Evolutionary conservation across 106 monocot species (phyloP).

Genomic region (Vanilla planifolia): DNA sequence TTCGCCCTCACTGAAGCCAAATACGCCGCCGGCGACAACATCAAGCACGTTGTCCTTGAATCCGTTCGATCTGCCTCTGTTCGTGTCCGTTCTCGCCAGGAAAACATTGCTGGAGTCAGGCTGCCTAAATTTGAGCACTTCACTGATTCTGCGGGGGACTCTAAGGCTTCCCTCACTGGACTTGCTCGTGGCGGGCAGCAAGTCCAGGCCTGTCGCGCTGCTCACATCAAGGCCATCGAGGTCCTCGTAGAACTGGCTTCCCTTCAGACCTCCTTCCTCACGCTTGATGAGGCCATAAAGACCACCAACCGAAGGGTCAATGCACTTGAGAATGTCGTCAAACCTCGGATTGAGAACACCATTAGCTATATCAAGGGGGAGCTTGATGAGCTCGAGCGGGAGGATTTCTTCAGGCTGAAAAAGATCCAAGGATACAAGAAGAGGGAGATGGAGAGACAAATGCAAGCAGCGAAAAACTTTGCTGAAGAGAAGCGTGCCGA

Average conservation of each 20-base stretch:
- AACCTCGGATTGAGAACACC: constrained; percentile 91
- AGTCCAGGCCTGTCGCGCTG: constrained; percentile 77
- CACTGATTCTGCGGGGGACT: constrained; percentile 32
- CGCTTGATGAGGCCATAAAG: constrained; percentile 96
- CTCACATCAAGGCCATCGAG: constrained; percentile 82
- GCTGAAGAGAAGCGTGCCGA: constrained; percentile 44
- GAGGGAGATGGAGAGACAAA: constrained; percentile 65
- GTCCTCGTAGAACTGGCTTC: constrained; percentile 90
- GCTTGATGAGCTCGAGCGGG: constrained; percentile 89
- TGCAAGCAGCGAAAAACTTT: constrained; percentile 33
- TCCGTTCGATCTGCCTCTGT: constrained; percentile 63
- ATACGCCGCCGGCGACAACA: constrained; percentile 80
- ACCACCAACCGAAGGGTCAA: constrained; percentile 93
- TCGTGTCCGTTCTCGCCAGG: constrained; percentile 77
- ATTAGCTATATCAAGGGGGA: constrained; percentile 91
- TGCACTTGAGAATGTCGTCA: constrained; percentile 93
- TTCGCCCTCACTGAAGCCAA: constrained; percentile 95
- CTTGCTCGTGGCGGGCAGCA: constrained; percentile 85
- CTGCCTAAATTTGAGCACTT: constrained; percentile 89
- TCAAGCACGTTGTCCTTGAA: constrained; percentile 65
- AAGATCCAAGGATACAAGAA: constrained; percentile 95
- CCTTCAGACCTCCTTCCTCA: constrained; percentile 92
- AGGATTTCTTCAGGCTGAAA: constrained; percentile 95
- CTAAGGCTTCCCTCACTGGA: constrained; percentile 53
- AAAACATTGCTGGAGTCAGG: constrained; percentile 85